Evolutionary conservation across 164 flowering plant genomes (phyloP), one percentile per base, ranked within the genome.

Genomic region (Cinnamomum chago): DNA sequence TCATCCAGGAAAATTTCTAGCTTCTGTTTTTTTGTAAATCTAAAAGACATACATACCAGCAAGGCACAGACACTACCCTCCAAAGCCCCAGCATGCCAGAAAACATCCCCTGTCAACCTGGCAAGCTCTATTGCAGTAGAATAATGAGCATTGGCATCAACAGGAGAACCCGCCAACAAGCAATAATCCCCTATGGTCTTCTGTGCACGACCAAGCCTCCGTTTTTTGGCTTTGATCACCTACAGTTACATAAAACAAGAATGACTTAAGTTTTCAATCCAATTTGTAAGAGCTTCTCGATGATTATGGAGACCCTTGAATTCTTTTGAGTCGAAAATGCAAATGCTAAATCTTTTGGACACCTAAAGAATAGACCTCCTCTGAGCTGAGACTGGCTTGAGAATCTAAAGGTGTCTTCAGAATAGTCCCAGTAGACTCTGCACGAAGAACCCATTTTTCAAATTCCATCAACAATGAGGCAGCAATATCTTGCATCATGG

Each of bases 181-280:
- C 98, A 96, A 72, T 96, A 96, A 85, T 96, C 99, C 77, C 99
- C 99, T 25, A 93, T 94, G 3, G 99, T 96, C 83, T 96, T 96
- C 76, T 96, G 99, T 24, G 97, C 97, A 70, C 99, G 95, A 4
- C 92, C 98, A 76, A 96, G 92, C 80, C 97, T 88, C 67, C 98
- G 73, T 70, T 96, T 94, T 76, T 94, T 96, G 55, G 99, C 97
- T 82, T 96, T 96, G 73, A 96, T 90, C 68, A 96, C 98, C 99
- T 96, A 82, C 75, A 83, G 60, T 76, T 72, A 72, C 30, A 68
- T 35, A 33, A 27, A 68, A 79, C 9, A 66, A 30, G 14, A 30
- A 28, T 66, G 60, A 15, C n/a, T 55, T 55, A 17, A 20, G 60
- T 20, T 55, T 55, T 14, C 60, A 55, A 55, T 55, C 17, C 60